Evolutionary conservation across 2,329 filamentous ascomycete genomes (phyloP).

Genomic region (Akanthomyces lecanii): DNA sequence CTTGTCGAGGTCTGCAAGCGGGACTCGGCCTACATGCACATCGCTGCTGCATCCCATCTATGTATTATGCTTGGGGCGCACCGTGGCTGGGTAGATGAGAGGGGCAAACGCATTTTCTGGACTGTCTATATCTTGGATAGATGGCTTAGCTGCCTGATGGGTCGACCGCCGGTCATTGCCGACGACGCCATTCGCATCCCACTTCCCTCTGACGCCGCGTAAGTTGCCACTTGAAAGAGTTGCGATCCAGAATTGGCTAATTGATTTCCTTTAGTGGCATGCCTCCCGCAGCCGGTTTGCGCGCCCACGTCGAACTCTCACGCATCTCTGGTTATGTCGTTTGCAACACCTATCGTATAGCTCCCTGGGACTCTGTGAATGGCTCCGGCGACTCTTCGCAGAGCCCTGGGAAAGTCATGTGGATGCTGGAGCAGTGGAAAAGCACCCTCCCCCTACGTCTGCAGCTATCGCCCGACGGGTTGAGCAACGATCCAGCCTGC

Average conservation of each 20-base stretch:
- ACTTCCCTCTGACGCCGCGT: slow-evolving; percentile 38
- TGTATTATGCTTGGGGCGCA: slow-evolving; percentile 47
- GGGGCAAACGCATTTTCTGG: slow-evolving; percentile 46
- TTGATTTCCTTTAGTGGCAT: slow-evolving; percentile 31
- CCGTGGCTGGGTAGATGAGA: slow-evolving; percentile 40
- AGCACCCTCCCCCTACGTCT: slow-evolving; percentile 35
- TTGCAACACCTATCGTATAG: slow-evolving; percentile 42
- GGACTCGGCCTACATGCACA: slow-evolving; percentile 46
- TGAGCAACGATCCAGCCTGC: slow-evolving; percentile 38
- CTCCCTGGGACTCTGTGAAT: slow-evolving; percentile 27
- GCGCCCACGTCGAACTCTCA: slow-evolving; percentile 43
- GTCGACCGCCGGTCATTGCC: slow-evolving; percentile 42
- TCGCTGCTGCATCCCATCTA: slow-evolving; percentile 22
- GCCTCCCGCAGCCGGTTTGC: slow-evolving; percentile 41
- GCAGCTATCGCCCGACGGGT: slow-evolving; percentile 32
- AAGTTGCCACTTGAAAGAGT: slow-evolving; percentile 24
- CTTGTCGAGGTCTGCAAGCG: slow-evolving; percentile 46
- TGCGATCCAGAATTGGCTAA: slow-evolving; percentile 7
- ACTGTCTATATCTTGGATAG: slow-evolving; percentile 49
- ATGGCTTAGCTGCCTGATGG: slow-evolving; percentile 46
- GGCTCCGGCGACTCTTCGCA: slow-evolving; percentile 24
- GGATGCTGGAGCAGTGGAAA: slow-evolving; percentile 40
- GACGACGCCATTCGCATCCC: slow-evolving; percentile 45
- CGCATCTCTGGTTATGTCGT: slow-evolving; percentile 46
- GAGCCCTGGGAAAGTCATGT: slow-evolving; percentile 37